A percentile compares a stretch with the other conserved stretches of the same genome.
These are phyloP conservation scores for Rosa chinensis DNA, from an alignment of 306 rosid species.

Conservation along the genomic window DNA sequence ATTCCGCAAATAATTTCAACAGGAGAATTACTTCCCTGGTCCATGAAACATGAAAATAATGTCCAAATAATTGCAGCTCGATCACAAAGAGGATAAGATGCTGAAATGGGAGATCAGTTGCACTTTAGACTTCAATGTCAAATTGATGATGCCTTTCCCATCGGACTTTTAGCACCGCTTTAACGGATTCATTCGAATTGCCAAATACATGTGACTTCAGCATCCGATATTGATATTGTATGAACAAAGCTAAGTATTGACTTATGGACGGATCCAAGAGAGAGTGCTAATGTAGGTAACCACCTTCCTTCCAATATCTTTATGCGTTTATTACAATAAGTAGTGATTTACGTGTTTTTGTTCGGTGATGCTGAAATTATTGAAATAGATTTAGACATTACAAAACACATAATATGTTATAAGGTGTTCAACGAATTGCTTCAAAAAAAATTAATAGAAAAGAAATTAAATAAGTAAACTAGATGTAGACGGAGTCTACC, in stretches of 20 bases:
- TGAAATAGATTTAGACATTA: neutral
- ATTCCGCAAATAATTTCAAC: conserved; percentile 20
- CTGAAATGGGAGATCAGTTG: conserved; percentile 10
- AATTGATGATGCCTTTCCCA: neutral
- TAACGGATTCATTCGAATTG: neutral
- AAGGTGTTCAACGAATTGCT: neutral
- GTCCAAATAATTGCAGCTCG: neutral
- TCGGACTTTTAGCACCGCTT: neutral
- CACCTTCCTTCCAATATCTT: neutral
- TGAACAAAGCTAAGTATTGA: neutral
- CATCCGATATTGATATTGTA: neutral
- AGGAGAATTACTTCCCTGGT: neutral
- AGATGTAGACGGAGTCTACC: neutral
- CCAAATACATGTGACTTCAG: neutral
- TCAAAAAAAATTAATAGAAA: too few species aligned
- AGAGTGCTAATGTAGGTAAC: neutral
- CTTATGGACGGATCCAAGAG: neutral
- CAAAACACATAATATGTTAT: neutral
- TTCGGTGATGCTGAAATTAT: neutral
- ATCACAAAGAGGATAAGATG: neutral
- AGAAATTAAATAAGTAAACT: neutral
- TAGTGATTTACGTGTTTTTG: neutral
- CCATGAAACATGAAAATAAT: neutral
- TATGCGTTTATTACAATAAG: neutral
- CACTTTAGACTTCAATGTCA: neutral